Base-by-base conservation (phyloP, 108 stramenopile species). In the Schizochytrium sp. region DNA sequence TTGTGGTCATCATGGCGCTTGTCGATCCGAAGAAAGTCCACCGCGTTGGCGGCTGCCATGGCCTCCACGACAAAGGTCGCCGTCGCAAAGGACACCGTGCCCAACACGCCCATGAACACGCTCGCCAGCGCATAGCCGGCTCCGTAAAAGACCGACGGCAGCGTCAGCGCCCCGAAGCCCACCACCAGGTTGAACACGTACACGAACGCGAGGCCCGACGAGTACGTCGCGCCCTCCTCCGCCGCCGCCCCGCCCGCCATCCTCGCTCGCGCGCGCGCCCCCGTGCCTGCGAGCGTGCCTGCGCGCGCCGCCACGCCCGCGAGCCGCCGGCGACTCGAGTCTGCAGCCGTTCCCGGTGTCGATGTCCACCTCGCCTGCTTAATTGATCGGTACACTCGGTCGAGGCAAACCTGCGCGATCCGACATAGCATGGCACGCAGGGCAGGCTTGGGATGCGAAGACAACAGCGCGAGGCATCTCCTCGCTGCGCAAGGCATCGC, bases 141-240 rank as follows among this genome's bases (percentile, higher is more conserved):
- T 6, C 28, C 48, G 76, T 83, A 53, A 23, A 83, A 83, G 48
- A 83, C 76, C n/a, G 45, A 83, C 45, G 76, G 76, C 51, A 83
- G 76, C 45, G 76, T 83, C 48, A 83, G 76, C 45, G 76, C 76
- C 6, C 76, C 76, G 51, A 83, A 83, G 48, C 76, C 76, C 10
- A 83, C 76, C 10, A 83, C 76, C 48, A 83, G 51, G 76, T 83
- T 83, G 76, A 83, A 83, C 19, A 83, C 76, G 51, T 83, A 83
- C 76, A 83, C 76, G 51, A 83, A 83, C 14, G 48, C 76, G 14
- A 83, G n/a, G 5, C n/a, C 10, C 14, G 43, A 43, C 51, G 76
- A 83, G 76, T 83, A 83, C 45, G 48, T 47, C 23, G 48, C 51
- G 76, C 76, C 76, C 16, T 83, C 76, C 18, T 47, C 76, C 45